Percentiles rank a stretch among this genome's conserved stretches.
phyloP scores from a whole-genome alignment of 306 rosid species.

The Carpinus fangiana region DNA sequence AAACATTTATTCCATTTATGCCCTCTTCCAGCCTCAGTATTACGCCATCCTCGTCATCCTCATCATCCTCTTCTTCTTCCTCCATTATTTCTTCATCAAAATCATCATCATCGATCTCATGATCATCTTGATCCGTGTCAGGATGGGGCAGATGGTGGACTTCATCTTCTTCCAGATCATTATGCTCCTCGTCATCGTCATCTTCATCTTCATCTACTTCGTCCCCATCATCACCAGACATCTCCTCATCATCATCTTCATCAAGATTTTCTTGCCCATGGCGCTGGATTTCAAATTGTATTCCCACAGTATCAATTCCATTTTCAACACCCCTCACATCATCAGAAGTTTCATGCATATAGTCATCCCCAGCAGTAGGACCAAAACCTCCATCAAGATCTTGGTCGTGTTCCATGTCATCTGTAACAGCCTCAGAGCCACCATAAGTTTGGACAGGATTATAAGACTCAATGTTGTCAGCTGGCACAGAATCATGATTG shows the following conservation, averaged over 20 bases:
- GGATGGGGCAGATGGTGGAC: conserved; percentile 90
- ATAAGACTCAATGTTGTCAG: conserved; percentile 62
- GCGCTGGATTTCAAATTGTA: conserved; percentile 74
- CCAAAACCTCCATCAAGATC: conserved; percentile 76
- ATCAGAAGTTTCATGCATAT: conserved; percentile 84
- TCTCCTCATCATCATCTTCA: conserved; percentile 82
- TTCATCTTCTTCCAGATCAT: conserved; percentile 86
- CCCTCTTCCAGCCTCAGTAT: conserved; percentile 95
- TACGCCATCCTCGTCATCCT: conserved; percentile 94
- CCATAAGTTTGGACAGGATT: conserved; percentile 62
- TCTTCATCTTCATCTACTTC: conserved; percentile 87
- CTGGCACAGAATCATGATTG: conserved; percentile 55
- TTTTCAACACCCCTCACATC: conserved; percentile 68
- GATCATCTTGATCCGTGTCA: conserved; percentile 93
- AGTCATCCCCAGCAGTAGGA: conserved; percentile 72
- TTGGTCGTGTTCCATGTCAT: conserved; percentile 97
- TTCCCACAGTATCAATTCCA: conserved; percentile 63
- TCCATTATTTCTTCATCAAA: conserved; percentile 92
- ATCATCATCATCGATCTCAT: conserved; percentile 89
- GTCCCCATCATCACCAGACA: conserved; percentile 94
- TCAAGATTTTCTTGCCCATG: conserved; percentile 79
- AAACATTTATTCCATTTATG: conserved; percentile 90
- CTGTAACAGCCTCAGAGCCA: conserved; percentile 90
- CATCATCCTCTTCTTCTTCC: conserved; percentile 95
- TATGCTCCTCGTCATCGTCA: conserved; percentile 89